Conservation (phyloP, 306 rosid species). For the Lathyrus tuberosus region DNA sequence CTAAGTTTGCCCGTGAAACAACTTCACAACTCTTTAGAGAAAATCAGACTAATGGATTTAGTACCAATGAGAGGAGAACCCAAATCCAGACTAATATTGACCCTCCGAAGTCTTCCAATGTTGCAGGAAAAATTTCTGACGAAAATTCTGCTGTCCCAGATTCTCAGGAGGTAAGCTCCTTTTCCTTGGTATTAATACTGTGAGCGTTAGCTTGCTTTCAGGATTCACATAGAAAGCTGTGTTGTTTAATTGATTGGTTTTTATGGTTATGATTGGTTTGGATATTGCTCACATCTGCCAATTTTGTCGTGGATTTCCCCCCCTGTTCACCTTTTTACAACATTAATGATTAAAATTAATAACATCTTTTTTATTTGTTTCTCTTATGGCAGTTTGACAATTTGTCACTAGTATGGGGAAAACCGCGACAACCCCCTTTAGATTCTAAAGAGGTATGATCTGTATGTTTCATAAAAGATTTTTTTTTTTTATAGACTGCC, state of each 20-base stretch:
- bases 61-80: slow-evolving; percentile 57
- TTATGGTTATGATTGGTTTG: slow-evolving; percentile 20
- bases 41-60: slow-evolving; percentile 67
- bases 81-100: slow-evolving; percentile 51
- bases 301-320: slow-evolving; percentile 1
- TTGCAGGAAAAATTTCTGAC: slow-evolving; percentile 45
- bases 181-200: slow-evolving; percentile 9
- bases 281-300: slow-evolving; percentile 19
- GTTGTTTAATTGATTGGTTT: slow-evolving; percentile 6
- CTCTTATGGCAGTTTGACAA: slow-evolving; percentile 68
- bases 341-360: slow-evolving; percentile 6
- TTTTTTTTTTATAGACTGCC: slow-evolving; percentile 18
- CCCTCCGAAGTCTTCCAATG: slow-evolving; percentile 48
- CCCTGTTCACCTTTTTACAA: slow-evolving; percentile 6
- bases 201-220: slow-evolving; percentile 20
- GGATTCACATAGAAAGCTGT: background rate
- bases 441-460: slow-evolving; percentile 76
- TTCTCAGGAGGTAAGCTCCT: slow-evolving; percentile 72
- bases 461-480: slow-evolving; percentile 32
- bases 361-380: slow-evolving; percentile 27
- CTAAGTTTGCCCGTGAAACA: slow-evolving; percentile 97
- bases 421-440: slow-evolving; percentile 85
- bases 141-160: slow-evolving; percentile 59
- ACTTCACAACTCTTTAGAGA: slow-evolving; percentile 95
- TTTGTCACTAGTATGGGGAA: slow-evolving; percentile 80